phyloP scores from a whole-genome alignment of 202 grass and related monocot genomes.

The Alloteropsis angusta region DNA sequence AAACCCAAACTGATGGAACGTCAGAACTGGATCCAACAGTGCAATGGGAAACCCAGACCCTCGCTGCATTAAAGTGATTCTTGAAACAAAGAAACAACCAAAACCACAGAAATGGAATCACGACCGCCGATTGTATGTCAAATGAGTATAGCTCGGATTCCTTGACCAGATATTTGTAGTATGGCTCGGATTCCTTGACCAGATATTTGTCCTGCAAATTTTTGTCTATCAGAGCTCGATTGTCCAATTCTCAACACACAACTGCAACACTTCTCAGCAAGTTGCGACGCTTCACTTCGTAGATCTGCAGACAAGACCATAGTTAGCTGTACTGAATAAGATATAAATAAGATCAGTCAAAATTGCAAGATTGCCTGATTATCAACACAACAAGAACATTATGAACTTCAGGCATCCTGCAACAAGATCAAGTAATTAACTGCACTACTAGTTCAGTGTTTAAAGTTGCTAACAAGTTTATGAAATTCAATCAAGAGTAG shows the following conservation, averaged over 20 bases:
- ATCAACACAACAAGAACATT: neutral
- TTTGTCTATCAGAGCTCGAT: neutral
- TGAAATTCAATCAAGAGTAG: neutral
- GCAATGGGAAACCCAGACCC: neutral
- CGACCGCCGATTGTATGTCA: neutral
- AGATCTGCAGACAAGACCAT: conserved; percentile 6
- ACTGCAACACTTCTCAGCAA: neutral
- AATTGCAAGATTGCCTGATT: neutral
- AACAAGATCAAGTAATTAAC: neutral
- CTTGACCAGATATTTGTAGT: too few relatives aligned
- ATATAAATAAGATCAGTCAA: neutral
- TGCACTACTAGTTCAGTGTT: neutral
- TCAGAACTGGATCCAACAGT: too few relatives aligned
- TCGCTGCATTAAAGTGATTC: neutral
- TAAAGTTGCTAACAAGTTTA: neutral
- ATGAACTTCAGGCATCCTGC: too few relatives aligned
- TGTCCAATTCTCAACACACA: neutral
- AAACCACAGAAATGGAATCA: neutral
- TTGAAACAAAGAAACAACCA: neutral
- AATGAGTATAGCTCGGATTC: neutral
- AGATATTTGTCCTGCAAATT: neutral
- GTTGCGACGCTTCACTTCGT: neutral
- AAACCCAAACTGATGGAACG: too few relatives aligned
- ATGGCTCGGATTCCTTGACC: neutral
- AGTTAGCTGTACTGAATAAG: neutral